Conservation (phyloP, 2,329 filamentous ascomycete species). For the Apiospora saccharicola region DNA sequence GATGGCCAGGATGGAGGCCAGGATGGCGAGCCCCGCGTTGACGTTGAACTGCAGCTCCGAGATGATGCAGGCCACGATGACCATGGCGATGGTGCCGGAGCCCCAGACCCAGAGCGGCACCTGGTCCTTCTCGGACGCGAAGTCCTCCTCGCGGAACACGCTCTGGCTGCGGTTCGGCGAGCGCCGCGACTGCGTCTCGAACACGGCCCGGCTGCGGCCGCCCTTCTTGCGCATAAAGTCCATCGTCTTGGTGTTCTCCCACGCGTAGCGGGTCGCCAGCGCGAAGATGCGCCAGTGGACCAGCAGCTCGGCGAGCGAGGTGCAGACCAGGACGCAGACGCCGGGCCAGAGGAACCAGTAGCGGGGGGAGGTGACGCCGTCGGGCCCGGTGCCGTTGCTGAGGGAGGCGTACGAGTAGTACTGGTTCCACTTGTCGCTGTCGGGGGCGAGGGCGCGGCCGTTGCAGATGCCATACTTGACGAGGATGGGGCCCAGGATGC, state of each 20-base stretch:
- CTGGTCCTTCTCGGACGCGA: slow-evolving; percentile 53
- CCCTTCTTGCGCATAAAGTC: slow-evolving; percentile 27
- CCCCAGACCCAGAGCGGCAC: slow-evolving; percentile 63
- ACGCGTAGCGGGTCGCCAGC: slow-evolving; percentile 53
- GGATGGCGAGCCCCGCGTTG: slow-evolving; percentile 62
- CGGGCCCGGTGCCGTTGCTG: slow-evolving; percentile 28
- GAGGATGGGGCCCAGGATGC: slow-evolving; percentile 62
- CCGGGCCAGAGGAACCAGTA: slow-evolving; percentile 51
- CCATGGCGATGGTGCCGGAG: slow-evolving; percentile 55
- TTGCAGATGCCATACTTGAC: slow-evolving; percentile 58
- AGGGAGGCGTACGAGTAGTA: slow-evolving; percentile 47
- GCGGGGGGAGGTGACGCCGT: slow-evolving; percentile 24
- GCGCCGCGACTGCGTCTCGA: slow-evolving; percentile 21
- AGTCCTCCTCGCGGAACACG: slow-evolving; percentile 52
- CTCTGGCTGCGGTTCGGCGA: slow-evolving; percentile 20
- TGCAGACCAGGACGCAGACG: slow-evolving; percentile 51
- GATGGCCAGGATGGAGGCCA: slow-evolving; percentile 64
- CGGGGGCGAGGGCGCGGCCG: slow-evolving; percentile 34
- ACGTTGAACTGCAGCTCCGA: slow-evolving; percentile 61
- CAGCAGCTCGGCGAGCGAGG: slow-evolving; percentile 47
- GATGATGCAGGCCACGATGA: slow-evolving; percentile 60
- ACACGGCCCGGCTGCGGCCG: slow-evolving; percentile 24
- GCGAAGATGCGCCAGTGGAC: slow-evolving; percentile 44
- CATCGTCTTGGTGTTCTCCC: slow-evolving; percentile 37
- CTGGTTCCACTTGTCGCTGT: slow-evolving; percentile 53